Evolutionary conservation across 2,329 filamentous ascomycete genomes (phyloP), one percentile per base, ranked within the genome.

Genomic region (Hymenoscyphus fraxineus): DNA sequence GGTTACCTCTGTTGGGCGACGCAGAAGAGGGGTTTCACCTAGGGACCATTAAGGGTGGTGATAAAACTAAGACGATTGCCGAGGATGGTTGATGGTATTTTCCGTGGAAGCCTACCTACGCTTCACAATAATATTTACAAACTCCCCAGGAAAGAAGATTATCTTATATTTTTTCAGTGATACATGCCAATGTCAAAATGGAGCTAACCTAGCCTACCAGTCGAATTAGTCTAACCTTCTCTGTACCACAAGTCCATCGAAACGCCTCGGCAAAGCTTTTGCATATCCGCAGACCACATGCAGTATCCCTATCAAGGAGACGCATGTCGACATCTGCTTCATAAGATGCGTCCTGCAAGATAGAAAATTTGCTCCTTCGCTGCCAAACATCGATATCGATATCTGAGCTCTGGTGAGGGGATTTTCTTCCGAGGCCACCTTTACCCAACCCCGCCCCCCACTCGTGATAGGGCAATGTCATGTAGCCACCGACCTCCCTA

Each of bases 11-110:
- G 32, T 51, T 69, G n/a, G 64, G 59, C 22, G 70, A 71, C 59
- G 59, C 61, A 9, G 71, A 74, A 19, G 72, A 74, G 56, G 68
- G 67, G 0, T 75, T 74, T 61, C 72, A 69, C 51, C 61, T 76
- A 12, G 72, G 68, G 15, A 67, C 68, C 12, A 70, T 76, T 22
- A 70, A 64, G 60, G 62, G 67, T 15, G 60, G 63, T 32, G 58
- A 60, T n/a, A 71, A 70, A 35, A 35, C 9, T n/a, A 51, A 51
- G 12, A 19, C 6, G 3, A 22, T 27, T 27, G 19, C 44, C 44
- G 44, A 51, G 44, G 44, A 51, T 51, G 44, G 22, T 51, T 51
- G 44, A 22, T 51, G n/a, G 44, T 22, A 51, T 27, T 51, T 35
- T 22, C n/a, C 0, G 44, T 51, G n/a, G 44, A 51, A 22, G 19